These are phyloP conservation scores for Polysphondylium violaceum DNA, from an alignment of 78 protist species.

Conservation along the genomic window DNA sequence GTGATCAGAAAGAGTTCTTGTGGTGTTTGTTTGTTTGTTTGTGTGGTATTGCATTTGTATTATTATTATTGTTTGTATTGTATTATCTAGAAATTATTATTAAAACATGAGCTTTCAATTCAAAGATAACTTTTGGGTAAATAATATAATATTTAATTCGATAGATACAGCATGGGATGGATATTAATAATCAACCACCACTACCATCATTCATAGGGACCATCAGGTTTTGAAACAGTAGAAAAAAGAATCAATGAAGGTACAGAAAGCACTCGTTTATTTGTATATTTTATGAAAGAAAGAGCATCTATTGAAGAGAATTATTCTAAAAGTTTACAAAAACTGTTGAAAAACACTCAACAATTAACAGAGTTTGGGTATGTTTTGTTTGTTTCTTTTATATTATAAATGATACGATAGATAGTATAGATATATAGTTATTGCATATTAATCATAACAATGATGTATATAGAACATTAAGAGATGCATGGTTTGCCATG, in stretches of 20 bases:
- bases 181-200: not conserved
- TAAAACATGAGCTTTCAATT: conserved; percentile 22
- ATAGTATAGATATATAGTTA: not conserved
- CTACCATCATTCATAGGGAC: conserved; percentile 24
- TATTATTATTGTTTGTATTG: too few relatives aligned
- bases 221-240: conserved; percentile 27
- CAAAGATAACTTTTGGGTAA: conserved; percentile 60
- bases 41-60: too few relatives aligned
- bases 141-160: not conserved
- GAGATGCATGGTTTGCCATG: conserved; percentile 73
- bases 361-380: conserved; percentile 52
- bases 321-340: conserved; percentile 41
- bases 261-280: conserved; percentile 27
- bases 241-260: conserved; percentile 74
- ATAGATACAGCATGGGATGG: not conserved
- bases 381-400: not conserved
- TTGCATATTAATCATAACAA: not conserved
- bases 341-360: conserved; percentile 37
- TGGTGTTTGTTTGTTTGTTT: too few relatives aligned
- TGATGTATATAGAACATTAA: conserved; percentile 16
- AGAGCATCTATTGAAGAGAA: conserved; percentile 62
- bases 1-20: too few relatives aligned
- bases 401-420: not conserved
- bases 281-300: conserved; percentile 52
- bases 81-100: too few relatives aligned